These are phyloP conservation scores for Acanthamoeba culbertsoni DNA, from an alignment of 208 protist genomes.

Conservation along the genomic window DNA sequence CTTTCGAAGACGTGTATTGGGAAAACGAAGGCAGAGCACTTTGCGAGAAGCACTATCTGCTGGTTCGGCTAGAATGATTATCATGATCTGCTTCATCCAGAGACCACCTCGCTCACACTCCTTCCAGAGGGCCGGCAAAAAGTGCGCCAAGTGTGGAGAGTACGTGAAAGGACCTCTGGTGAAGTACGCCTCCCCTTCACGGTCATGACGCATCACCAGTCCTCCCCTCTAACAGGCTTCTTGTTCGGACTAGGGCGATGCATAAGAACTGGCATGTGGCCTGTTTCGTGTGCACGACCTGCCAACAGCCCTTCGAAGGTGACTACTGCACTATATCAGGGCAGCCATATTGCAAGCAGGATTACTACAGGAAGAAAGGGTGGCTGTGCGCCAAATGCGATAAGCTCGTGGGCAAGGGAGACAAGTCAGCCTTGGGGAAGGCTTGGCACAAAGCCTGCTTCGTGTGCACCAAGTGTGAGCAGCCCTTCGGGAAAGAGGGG, in stretches of 20 bases:
- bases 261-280: background rate
- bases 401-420: conserved; percentile 39
- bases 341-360: conserved; percentile 34
- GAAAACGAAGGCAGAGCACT: background rate
- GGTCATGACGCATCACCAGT: background rate
- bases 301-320: conserved; percentile 43
- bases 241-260: background rate
- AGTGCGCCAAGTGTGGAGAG: background rate
- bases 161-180: background rate
- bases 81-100: no score
- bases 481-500: conserved; percentile 33
- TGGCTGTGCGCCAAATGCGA: conserved; percentile 58
- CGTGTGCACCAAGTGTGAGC: conserved; percentile 50
- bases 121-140: background rate
- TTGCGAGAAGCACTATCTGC: conserved; percentile 45
- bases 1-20: conserved; percentile 48
- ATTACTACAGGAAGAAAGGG: conserved; percentile 58
- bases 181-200: background rate
- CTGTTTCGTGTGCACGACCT: conserved; percentile 49
- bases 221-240: background rate
- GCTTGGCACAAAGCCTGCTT: conserved; percentile 56
- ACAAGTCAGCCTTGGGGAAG: conserved; percentile 52
- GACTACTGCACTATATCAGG: conserved; percentile 15
- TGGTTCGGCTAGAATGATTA: no score
- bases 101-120: background rate